A percentile compares a stretch with the other conserved stretches of the same genome.
Conservation (phyloP, 2,329 filamentous ascomycete genomes). For the Thermoascus crustaceus region DNA sequence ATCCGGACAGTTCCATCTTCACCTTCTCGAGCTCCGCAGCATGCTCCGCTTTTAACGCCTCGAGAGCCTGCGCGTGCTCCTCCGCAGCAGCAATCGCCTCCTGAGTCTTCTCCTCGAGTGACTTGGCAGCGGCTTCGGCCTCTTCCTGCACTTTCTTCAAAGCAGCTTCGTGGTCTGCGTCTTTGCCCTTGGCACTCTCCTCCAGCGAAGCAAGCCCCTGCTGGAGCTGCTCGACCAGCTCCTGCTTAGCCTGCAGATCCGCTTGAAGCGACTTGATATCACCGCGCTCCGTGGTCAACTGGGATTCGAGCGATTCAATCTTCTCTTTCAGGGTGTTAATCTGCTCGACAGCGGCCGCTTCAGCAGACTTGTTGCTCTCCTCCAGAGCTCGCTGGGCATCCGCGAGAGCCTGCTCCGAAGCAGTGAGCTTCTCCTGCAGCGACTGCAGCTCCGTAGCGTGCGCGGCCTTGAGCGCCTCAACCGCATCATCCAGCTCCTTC, state of each 20-base stretch:
- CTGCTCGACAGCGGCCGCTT: slow-evolving; percentile 26
- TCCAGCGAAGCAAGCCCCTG: slow-evolving; percentile 30
- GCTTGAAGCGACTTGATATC: slow-evolving; percentile 28
- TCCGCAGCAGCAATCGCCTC: slow-evolving; percentile 22
- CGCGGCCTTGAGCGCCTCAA: slow-evolving; percentile 21
- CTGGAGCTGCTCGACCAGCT: slow-evolving; percentile 30
- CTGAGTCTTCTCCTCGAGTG: slow-evolving; percentile 26
- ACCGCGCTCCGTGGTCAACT: slow-evolving; percentile 21
- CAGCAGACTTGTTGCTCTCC: slow-evolving; percentile 24
- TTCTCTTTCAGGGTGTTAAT: slow-evolving; percentile 30
- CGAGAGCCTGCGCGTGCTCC: slow-evolving; percentile 25
- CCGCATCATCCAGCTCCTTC: slow-evolving; percentile 22
- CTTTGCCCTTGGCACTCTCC: slow-evolving; percentile 29
- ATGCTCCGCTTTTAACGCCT: slow-evolving; percentile 28
- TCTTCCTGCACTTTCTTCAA: slow-evolving; percentile 28
- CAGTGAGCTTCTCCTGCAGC: slow-evolving; percentile 26
- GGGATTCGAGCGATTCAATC: slow-evolving; percentile 24
- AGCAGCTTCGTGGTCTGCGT: slow-evolving; percentile 25
- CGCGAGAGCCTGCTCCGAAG: slow-evolving; percentile 24
- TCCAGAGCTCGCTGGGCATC: slow-evolving; percentile 28
- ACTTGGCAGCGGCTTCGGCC: slow-evolving; percentile 23
- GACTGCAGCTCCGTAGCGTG: slow-evolving; percentile 26
- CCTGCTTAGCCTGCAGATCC: slow-evolving; percentile 27
- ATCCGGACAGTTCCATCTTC: slow-evolving; percentile 15
- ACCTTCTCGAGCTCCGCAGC: slow-evolving; percentile 23